Percentiles rank a stretch among this genome's conserved stretches.
phyloP scores from a whole-genome alignment of 2,329 filamentous ascomycete species.

The Coleophoma eucalyptorum region DNA sequence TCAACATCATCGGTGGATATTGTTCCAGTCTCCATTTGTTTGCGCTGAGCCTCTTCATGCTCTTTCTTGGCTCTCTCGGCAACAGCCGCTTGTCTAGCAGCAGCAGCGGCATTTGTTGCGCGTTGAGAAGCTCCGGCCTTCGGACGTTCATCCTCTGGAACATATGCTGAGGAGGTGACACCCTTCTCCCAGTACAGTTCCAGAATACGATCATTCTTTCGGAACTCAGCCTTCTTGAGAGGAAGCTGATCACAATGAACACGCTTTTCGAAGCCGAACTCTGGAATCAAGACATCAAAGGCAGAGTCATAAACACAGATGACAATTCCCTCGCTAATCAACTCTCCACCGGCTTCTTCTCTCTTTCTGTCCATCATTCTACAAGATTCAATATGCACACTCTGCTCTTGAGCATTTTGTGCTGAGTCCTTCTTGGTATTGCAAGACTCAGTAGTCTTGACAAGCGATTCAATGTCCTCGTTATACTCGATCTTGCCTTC shows the following conservation, averaged over 20 bases:
- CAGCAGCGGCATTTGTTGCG: conserved; percentile 70
- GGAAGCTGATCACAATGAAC: conserved; percentile 98
- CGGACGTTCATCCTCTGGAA: conserved; percentile 94
- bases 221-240: conserved; percentile 97
- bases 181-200: conserved; percentile 99
- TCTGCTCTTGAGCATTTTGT: conserved; percentile 96
- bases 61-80: conserved; percentile 80
- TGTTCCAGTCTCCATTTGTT: conserved; percentile 91
- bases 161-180: conserved; percentile 90
- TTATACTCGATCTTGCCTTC: conserved; percentile 78
- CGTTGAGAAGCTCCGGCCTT: conserved; percentile 74
- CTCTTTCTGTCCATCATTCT: conserved; percentile 91
- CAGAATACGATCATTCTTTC: conserved; percentile 90
- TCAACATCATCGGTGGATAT: conserved; percentile 92
- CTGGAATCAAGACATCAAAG: conserved; percentile 95
- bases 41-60: conserved; percentile 84
- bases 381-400: conserved; percentile 97
- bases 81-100: conserved; percentile 76
- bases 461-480: conserved; percentile 83
- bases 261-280: conserved; percentile 98
- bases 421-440: conserved; percentile 99
- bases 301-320: conserved; percentile 97
- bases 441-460: conserved; percentile 91
- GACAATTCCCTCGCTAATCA: conserved; percentile 94
- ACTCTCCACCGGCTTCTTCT: conserved; percentile 80